Evolutionary conservation across 1,284 basidiomycete species (phyloP), one percentile per base, ranked within the genome.

Genomic region (Moniliophthora roreri): DNA sequence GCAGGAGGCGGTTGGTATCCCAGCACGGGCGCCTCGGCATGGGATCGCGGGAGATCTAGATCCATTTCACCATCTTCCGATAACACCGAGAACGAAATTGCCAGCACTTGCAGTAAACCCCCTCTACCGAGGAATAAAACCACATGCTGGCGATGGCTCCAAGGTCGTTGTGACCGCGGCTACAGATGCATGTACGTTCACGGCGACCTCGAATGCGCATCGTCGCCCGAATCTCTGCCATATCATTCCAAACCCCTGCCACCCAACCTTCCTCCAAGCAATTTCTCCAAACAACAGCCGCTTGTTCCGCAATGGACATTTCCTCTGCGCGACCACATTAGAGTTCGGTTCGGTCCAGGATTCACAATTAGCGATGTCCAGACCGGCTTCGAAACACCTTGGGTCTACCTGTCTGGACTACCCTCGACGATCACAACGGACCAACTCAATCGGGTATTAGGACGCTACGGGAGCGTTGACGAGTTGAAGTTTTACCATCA

Each of bases 381-480:
- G 4, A 80, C 78, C n/a, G 76, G 76, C 0, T 78, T 79, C 42
- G 78, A 80, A 57, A 75, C 72, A 0, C 70, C 68, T 1, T 77
- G 72, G 68, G 45, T 79, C 1, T 65, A 68, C 37, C 57, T 80
- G n/a, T 60, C 65, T 4, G 71, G 73, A 21, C 57, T 80, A 11
- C 73, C 74, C 0, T 37, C 54, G 6, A 53, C 52, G 4, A 64
- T 71, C 11, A 61, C 63, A 6, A 51, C 62, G 3, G 54, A 52
- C 4, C 62, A 66, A 1, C 49, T 80, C 0, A 39, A 40, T 6
- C 34, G 56, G 3, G 51, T 76, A 0, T 59, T 78, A 23, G 50
- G 57, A 0, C 63, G 65, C 1, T 84, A 79, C 57, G 84, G 83
- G 0, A 64, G 71, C n/a, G 70, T 83, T 3, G 3, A 64, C 62